Evolutionary conservation across 2,329 filamentous ascomycete genomes (phyloP), one percentile per base, ranked within the genome.

Genomic region (Microascus cirrosus): DNA sequence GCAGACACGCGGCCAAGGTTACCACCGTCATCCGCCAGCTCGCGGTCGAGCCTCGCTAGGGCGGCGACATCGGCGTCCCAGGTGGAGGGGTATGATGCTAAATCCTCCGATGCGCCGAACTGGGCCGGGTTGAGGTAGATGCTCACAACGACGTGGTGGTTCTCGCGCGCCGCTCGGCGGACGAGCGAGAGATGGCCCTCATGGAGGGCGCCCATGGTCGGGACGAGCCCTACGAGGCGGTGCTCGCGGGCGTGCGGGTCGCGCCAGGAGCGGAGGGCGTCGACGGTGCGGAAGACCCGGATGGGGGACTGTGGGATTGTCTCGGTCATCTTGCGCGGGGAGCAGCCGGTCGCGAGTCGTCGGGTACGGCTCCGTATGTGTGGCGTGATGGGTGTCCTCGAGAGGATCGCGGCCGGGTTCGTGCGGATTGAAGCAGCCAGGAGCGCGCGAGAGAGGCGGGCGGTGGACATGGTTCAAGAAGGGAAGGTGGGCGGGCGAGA

Each of bases 201-300:
- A 71, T 99, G 94, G n/a, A 99, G 80, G 55, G 94, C 94, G 61
- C 94, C 94, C 94, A 99, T 97, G 35, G 94, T 99, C 1, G 94
- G 94, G 39, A 99, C 91, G 32, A 99, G 83, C 60, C 88, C 90
- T 59, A 99, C 85, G 52, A 85, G 85, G 59, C 86, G 83, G 64
- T 86, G 81, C 66, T 84, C 78, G 60, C 84, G 73, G 39, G 84
- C 73, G 60, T 91, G 83, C 48, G 84, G 79, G 24, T 76, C 79
- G 39, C 90, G 84, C 77, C 86, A 87, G 64, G 78, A 71, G 45
- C 90, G 88, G 56, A 96, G 76, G 12, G 83, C 77, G 15, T 84
- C 74, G 60, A 94, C 84, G 70, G 89, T 81, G 65, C 89, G 89
- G 69, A 95, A 87, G 65, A 96, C 72, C 60, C 82, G 82, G 62